phyloP scores from a whole-genome alignment of 2,329 filamentous ascomycete species.

The Nigrospora oryzae region DNA sequence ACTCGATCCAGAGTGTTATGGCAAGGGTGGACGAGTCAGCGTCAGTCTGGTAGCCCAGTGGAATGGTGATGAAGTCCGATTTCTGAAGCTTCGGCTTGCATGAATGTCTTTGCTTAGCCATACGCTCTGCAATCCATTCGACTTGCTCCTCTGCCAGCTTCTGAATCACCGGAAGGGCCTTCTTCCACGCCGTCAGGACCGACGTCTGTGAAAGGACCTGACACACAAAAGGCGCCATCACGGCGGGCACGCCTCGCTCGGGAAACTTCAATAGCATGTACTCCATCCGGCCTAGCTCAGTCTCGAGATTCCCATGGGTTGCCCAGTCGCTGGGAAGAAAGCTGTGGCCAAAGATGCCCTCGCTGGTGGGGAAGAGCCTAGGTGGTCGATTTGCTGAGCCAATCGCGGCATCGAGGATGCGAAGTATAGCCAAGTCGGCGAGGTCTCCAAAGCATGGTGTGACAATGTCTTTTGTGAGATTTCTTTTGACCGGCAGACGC shows the following conservation, averaged over 20 bases:
- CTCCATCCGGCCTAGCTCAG: neutral
- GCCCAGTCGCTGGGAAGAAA: neutral
- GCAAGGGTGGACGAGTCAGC: neutral
- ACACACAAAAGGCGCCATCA: neutral
- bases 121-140: neutral
- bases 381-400: neutral
- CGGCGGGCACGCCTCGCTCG: neutral
- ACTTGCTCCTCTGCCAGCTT: neutral
- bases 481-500: neutral
- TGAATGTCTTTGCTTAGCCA: neutral
- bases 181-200: neutral
- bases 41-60: neutral
- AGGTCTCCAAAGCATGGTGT: neutral
- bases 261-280: neutral
- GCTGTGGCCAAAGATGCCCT: neutral
- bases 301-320: neutral
- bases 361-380: neutral
- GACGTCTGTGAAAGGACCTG: neutral
- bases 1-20: neutral
- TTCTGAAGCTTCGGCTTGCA: neutral
- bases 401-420: neutral
- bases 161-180: neutral
- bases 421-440: neutral
- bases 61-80: neutral
- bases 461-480: neutral